phyloP scores from a whole-genome alignment of 1,139 yeast genomes.

The Lodderomyces parapsilosis region DNA sequence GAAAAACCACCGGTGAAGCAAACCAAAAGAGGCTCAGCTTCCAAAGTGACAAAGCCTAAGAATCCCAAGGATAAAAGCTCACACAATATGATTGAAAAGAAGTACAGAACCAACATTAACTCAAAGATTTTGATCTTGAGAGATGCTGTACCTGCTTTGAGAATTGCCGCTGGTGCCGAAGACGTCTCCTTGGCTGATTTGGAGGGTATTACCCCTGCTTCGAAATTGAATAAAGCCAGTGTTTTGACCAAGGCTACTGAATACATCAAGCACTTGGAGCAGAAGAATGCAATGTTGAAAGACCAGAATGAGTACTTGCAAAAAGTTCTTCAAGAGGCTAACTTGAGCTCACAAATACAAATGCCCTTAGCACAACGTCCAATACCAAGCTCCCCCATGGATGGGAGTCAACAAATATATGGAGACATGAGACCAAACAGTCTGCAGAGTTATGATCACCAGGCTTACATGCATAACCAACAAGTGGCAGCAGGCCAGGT shows the following conservation, averaged over 20 bases:
- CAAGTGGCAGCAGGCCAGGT: constrained; percentile 12
- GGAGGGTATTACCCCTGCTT: constrained; percentile 87
- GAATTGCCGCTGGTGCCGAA: constrained; percentile 45
- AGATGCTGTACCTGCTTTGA: constrained; percentile 70
- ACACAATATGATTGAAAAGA: constrained; percentile 80
- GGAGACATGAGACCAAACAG: not conserved
- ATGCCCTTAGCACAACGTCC: constrained; percentile 10
- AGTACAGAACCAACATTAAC: constrained; percentile 74
- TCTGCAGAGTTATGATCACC: constrained; percentile 3
- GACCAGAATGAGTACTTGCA: constrained; percentile 56
- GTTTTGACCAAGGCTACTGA: constrained; percentile 88
- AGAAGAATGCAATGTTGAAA: constrained; percentile 56
- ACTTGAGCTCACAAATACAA: constrained; percentile 16
- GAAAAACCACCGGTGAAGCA: constrained; percentile 6
- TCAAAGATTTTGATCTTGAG: constrained; percentile 68
- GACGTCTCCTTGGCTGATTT: constrained; percentile 49
- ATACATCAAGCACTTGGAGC: constrained; percentile 79
- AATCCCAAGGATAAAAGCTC: constrained; percentile 55
- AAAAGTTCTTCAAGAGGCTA: constrained; percentile 32
- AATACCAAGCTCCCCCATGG: constrained; percentile 9
- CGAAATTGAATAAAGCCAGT: constrained; percentile 84
- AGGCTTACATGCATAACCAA: constrained; percentile 5
- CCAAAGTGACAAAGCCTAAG: constrained; percentile 32
- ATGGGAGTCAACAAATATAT: constrained; percentile 1
- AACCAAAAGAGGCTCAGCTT: not conserved